A percentile compares a stretch with the other conserved stretches of the same genome.
Evolutionary conservation across 1,284 basidiomycete species (phyloP).

Genomic region (Irpex sp.): DNA sequence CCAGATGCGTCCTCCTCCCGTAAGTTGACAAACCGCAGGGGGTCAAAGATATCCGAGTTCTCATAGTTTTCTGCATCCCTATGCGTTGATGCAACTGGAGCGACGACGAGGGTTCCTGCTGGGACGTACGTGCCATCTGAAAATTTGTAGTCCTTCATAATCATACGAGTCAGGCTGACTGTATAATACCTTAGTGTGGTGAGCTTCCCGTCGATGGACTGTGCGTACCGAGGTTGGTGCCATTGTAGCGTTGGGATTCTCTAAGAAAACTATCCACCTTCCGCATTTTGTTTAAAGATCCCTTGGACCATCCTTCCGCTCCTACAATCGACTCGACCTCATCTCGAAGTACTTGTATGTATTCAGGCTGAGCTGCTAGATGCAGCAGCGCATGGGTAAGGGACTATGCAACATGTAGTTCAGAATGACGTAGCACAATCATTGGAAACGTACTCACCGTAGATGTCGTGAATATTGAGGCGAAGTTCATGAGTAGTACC

Average conservation of each 20-base stretch:
- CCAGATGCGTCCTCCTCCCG: conserved; percentile 24
- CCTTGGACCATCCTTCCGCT: conserved; percentile 44
- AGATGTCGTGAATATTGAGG: conserved; percentile 28
- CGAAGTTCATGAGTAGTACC: conserved; percentile 26
- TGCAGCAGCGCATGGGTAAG: conserved; percentile 36
- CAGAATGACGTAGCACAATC: conserved; percentile 14
- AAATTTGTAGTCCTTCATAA: conserved; percentile 33
- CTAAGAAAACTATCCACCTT: conserved; percentile 53
- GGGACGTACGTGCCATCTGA: conserved; percentile 42
- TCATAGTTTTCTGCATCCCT: conserved; percentile 37
- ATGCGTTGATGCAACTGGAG: conserved; percentile 40
- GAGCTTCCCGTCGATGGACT: background rate
- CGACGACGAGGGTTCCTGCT: conserved; percentile 37
- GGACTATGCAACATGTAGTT: conserved; percentile 21
- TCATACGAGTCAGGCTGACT: conserved; percentile 17
- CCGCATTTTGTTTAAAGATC: conserved; percentile 38
- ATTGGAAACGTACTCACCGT: conserved; percentile 16
- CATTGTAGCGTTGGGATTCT: conserved; percentile 39
- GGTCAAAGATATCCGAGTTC: conserved; percentile 36
- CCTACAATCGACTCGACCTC: conserved; percentile 37
- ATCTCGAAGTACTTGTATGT: conserved; percentile 37
- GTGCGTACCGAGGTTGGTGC: conserved; percentile 20
- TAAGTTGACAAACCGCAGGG: conserved; percentile 43
- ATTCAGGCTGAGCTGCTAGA: conserved; percentile 38
- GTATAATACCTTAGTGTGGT: background rate